A percentile compares a stretch with the other conserved stretches of the same genome.
phyloP scores from a whole-genome alignment of 2,329 filamentous ascomycete genomes.

The Aspergillus intermedius region DNA sequence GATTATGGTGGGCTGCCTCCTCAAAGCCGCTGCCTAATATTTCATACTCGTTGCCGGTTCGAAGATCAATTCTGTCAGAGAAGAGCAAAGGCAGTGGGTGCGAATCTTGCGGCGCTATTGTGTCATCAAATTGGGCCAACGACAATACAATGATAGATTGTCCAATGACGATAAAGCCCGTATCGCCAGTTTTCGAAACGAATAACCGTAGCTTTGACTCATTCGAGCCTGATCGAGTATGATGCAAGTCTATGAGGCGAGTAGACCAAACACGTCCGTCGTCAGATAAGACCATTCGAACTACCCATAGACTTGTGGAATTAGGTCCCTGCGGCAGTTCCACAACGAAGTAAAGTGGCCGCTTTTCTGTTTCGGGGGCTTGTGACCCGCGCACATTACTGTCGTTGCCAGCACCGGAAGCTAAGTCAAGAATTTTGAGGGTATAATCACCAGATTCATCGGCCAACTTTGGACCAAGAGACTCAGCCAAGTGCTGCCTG shows the following conservation, averaged over 20 bases:
- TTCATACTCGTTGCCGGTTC: conserved; percentile 44
- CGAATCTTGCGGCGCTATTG: conserved; percentile 68
- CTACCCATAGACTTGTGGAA: conserved; percentile 61
- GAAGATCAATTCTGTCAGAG: conserved; percentile 81
- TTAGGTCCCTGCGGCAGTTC: conserved; percentile 47
- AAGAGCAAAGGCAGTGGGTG: conserved; percentile 61
- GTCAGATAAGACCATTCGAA: conserved; percentile 61
- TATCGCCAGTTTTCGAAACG: conserved; percentile 69
- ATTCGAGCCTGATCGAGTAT: conserved; percentile 40
- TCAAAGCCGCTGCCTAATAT: conserved; percentile 48
- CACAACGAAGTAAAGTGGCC: conserved; percentile 55
- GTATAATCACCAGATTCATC: conserved; percentile 50
- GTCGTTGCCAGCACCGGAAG: conserved; percentile 43
- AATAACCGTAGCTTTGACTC: conserved; percentile 59
- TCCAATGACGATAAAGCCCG: conserved; percentile 76
- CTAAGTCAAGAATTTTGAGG: conserved; percentile 73
- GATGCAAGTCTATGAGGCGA: conserved; percentile 62
- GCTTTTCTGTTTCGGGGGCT: conserved; percentile 44
- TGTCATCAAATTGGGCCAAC: conserved; percentile 59
- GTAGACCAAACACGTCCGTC: conserved; percentile 56
- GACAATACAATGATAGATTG: conserved; percentile 72
- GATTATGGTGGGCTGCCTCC: conserved; percentile 31
- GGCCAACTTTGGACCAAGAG: conserved; percentile 53
- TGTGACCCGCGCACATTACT: conserved; percentile 41
- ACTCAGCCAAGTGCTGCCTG: conserved; percentile 56